phyloP scores from a whole-genome alignment of 176 grass and related monocot species.

The Saccharum officinarum region DNA sequence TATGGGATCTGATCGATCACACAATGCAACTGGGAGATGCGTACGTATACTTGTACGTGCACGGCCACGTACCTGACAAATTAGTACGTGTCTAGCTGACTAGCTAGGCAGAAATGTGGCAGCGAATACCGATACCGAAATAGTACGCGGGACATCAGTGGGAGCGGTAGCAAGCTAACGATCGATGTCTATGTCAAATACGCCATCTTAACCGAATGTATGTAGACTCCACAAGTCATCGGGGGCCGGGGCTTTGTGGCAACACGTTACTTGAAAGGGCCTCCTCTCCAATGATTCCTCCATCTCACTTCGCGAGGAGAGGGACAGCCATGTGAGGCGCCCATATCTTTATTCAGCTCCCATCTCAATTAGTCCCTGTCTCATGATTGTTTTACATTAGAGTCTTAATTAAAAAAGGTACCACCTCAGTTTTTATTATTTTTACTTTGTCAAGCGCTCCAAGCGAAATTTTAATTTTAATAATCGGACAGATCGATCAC shows the following conservation, averaged over 20 bases:
- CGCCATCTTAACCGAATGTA: slow-evolving; percentile 44
- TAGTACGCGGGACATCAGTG: background rate
- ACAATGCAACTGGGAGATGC: background rate
- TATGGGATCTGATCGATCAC: background rate
- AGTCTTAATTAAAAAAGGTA: slow-evolving; percentile 40
- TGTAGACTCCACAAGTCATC: slow-evolving; percentile 39
- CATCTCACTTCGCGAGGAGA: background rate
- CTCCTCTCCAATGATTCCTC: slow-evolving; percentile 23
- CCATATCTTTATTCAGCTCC: slow-evolving; percentile 38
- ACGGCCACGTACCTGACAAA: background rate
- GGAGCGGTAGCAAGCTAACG: background rate
- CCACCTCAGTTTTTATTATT: background rate
- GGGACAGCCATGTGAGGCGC: slow-evolving; percentile 49
- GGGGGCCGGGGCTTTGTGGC: background rate
- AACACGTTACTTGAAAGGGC: slow-evolving; percentile 45
- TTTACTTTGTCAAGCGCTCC: background rate
- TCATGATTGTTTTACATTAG: slow-evolving; percentile 32
- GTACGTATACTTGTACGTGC: background rate
- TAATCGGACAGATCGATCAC: background rate
- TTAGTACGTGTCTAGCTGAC: background rate
- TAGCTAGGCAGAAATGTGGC: background rate
- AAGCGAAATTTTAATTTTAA: background rate
- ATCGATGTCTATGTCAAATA: slow-evolving; percentile 27
- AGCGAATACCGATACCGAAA: background rate
- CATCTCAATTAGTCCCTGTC: slow-evolving; percentile 38